Conservation (phyloP, 2,329 filamentous ascomycete genomes). For the Ascochyta koolunga region DNA sequence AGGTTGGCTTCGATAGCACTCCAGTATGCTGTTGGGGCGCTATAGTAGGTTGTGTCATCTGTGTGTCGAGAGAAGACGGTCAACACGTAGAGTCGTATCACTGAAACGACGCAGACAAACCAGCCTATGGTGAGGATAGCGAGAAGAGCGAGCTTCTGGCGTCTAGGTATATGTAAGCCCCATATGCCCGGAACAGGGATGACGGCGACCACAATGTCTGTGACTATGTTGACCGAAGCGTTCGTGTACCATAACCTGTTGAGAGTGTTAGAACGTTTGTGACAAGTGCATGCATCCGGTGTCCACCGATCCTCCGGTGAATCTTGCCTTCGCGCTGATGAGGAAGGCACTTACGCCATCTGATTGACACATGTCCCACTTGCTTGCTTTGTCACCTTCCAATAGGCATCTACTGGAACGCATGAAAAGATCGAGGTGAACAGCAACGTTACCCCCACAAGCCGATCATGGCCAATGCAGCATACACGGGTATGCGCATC, state of each 20-base stretch:
- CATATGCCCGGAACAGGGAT: constrained; percentile 35
- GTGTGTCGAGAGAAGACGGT: constrained; percentile 17
- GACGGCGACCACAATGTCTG: constrained; percentile 32
- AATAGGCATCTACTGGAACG: constrained; percentile 30
- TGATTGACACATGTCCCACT: constrained; percentile 11
- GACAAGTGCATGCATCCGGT: neutral
- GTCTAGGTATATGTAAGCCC: constrained; percentile 28
- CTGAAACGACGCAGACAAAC: constrained; percentile 42
- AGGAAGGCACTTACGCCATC: constrained; percentile 1
- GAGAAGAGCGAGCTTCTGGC: constrained; percentile 30
- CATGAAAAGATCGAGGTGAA: constrained; percentile 29
- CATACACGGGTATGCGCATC: constrained; percentile 31
- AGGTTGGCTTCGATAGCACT: constrained; percentile 41
- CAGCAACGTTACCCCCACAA: constrained; percentile 20
- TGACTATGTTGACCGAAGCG: constrained; percentile 31
- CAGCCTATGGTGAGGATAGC: constrained; percentile 38
- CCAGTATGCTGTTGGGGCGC: constrained; percentile 34
- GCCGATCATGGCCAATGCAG: constrained; percentile 28
- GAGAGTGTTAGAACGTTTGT: neutral
- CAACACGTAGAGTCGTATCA: constrained; percentile 35
- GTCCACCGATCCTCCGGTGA: neutral
- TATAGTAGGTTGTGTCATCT: constrained; percentile 32
- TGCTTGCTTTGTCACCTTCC: constrained; percentile 15
- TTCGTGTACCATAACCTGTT: constrained; percentile 26
- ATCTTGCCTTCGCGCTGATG: neutral